Conservation (phyloP, 139 green algal species). For the Tetraselmis striata region DNA sequence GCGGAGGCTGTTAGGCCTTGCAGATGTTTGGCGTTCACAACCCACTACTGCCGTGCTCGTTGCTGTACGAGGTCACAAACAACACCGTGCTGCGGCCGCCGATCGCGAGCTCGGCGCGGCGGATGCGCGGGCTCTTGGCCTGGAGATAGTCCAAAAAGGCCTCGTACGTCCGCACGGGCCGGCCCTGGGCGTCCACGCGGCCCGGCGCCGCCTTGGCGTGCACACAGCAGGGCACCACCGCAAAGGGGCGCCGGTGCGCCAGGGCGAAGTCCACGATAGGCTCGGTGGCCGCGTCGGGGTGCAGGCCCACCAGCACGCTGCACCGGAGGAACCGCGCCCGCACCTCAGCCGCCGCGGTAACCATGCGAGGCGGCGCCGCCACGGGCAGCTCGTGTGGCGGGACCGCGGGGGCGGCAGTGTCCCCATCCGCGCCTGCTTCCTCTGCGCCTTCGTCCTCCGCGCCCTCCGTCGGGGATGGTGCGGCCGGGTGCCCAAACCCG, state of each 20-base stretch:
- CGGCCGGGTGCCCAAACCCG: neutral
- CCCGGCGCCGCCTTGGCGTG: slow-evolving; percentile 20
- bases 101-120: slow-evolving; percentile 40
- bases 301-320: slow-evolving; percentile 34
- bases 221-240: slow-evolving; percentile 42
- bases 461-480: neutral
- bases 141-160: slow-evolving; percentile 37
- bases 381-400: neutral
- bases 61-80: no score
- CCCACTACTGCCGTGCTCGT: no score
- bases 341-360: no score
- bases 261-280: slow-evolving; percentile 30
- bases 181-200: slow-evolving; percentile 18
- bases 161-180: slow-evolving; percentile 27
- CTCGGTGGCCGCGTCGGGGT: slow-evolving; percentile 36
- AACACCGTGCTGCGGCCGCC: slow-evolving; percentile 48
- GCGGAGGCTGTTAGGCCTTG: no score
- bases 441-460: neutral
- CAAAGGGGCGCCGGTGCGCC: slow-evolving; percentile 19
- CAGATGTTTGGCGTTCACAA: no score
- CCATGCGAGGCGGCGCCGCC: no score
- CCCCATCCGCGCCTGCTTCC: neutral
- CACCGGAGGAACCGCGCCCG: slow-evolving; percentile 23
- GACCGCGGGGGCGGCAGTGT: slow-evolving; percentile 15
- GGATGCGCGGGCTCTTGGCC: no score